These are phyloP conservation scores for Tetrapisispora iriomotensis DNA, from an alignment of 805 yeast genomes.

Conservation along the genomic window DNA sequence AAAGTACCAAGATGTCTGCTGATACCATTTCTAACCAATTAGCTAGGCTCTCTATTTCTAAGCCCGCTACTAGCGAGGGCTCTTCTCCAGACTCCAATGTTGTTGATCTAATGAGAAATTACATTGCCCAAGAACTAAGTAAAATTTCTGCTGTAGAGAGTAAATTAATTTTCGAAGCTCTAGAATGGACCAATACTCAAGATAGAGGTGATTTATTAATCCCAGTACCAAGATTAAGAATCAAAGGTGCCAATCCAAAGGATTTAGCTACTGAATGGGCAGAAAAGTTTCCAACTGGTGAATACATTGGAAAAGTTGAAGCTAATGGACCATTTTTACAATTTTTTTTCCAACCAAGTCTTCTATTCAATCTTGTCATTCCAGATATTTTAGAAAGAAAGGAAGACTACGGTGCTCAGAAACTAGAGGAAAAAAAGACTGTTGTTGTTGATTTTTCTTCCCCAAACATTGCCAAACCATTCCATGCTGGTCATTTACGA, in stretches of 20 bases:
- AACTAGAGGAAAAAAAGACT: constrained; percentile 62
- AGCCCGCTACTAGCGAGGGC: constrained; percentile 41
- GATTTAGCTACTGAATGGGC: constrained; percentile 72
- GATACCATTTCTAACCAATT: constrained; percentile 23
- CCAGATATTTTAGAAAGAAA: constrained; percentile 57
- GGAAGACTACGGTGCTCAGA: constrained; percentile 58
- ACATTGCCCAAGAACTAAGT: constrained; percentile 70
- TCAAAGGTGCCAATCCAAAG: constrained; percentile 72
- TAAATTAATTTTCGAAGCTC: constrained; percentile 63
- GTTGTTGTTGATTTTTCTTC: constrained; percentile 85
- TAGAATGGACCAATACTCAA: constrained; percentile 76
- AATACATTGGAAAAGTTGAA: constrained; percentile 56
- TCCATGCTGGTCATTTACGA: constrained; percentile 98
- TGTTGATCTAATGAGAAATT: constrained; percentile 81
- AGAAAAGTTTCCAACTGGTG: constrained; percentile 60
- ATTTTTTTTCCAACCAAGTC: constrained; percentile 64
- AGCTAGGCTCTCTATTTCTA: constrained; percentile 28
- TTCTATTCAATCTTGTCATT: constrained; percentile 58
- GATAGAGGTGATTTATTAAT: constrained; percentile 90
- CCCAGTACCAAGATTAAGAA: constrained; percentile 86
- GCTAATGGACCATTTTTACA: constrained; percentile 89
- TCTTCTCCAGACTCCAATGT: constrained; percentile 74
- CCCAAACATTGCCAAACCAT: constrained; percentile 98
- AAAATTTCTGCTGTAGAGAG: constrained; percentile 63
- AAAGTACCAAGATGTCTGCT: constrained; percentile 7